Evolutionary conservation across 306 rosid genomes (phyloP).

Genomic region (Casuarina cunninghamiana): DNA sequence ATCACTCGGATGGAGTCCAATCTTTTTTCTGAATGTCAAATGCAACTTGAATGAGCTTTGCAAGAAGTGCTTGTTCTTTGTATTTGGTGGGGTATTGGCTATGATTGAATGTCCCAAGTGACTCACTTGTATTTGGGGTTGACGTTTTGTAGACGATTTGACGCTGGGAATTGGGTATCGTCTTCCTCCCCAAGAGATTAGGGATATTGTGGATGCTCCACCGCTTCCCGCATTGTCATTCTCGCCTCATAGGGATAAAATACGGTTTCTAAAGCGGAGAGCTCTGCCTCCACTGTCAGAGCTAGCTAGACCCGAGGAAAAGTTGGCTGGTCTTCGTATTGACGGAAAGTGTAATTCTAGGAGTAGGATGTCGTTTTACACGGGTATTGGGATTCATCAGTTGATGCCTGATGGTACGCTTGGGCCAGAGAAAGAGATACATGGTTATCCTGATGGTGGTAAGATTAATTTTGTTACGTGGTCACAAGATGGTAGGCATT

Average conservation of each 20-base stretch:
- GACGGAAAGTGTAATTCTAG: slow-evolving; percentile 85
- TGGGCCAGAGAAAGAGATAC: slow-evolving; percentile 71
- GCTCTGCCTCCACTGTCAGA: slow-evolving; percentile 87
- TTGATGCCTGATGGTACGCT: slow-evolving; percentile 69
- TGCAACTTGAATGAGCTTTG: background rate
- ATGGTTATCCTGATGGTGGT: slow-evolving; percentile 80
- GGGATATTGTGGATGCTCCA: slow-evolving; percentile 91
- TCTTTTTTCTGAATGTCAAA: background rate
- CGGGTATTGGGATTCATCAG: slow-evolving; percentile 81
- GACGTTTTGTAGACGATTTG: slow-evolving; percentile 45
- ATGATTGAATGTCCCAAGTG: slow-evolving; percentile 9
- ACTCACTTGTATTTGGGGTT: slow-evolving; percentile 29
- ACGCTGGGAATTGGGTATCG: slow-evolving; percentile 54
- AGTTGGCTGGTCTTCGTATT: slow-evolving; percentile 92
- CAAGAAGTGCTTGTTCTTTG: background rate
- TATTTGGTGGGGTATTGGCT: background rate
- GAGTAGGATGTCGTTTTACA: slow-evolving; percentile 97
- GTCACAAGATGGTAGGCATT: slow-evolving; percentile 87
- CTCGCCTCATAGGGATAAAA: slow-evolving; percentile 83
- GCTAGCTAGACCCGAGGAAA: slow-evolving; percentile 85
- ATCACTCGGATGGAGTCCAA: background rate
- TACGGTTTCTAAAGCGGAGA: slow-evolving; percentile 88
- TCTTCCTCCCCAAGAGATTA: slow-evolving; percentile 80
- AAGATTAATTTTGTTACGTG: slow-evolving; percentile 87
- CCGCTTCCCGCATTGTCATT: slow-evolving; percentile 88